These are phyloP conservation scores for Talaromyces stipitatus DNA, from an alignment of 495 filamentous ascomycete species.

Conservation along the genomic window DNA sequence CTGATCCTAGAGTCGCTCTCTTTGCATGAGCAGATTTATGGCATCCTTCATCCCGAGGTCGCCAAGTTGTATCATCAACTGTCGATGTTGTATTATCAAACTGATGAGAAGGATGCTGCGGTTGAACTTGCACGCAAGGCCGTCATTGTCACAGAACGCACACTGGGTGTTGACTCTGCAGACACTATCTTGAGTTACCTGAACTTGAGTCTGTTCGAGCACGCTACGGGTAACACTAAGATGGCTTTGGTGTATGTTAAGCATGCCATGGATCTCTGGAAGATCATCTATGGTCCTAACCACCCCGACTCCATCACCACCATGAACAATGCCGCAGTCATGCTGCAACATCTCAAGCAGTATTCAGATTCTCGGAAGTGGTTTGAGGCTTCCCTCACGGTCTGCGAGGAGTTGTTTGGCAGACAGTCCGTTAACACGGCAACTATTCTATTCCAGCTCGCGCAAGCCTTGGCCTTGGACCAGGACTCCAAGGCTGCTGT, in stretches of 20 bases:
- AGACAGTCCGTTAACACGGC: slow-evolving; percentile 83
- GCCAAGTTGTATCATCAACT: slow-evolving; percentile 90
- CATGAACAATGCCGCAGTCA: slow-evolving; percentile 97
- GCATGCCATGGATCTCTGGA: slow-evolving; percentile 93
- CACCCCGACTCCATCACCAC: slow-evolving; percentile 98
- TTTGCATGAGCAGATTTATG: slow-evolving; percentile 97
- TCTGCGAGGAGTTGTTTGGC: slow-evolving; percentile 84
- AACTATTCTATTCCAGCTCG: slow-evolving; percentile 94
- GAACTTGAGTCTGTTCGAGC: slow-evolving; percentile 92
- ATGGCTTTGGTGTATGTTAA: slow-evolving; percentile 76
- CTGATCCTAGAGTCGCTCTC: slow-evolving; percentile 91
- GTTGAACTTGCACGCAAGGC: slow-evolving; percentile 95
- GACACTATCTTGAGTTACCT: slow-evolving; percentile 93
- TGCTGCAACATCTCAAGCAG: slow-evolving; percentile 88
- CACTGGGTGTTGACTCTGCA: slow-evolving; percentile 83
- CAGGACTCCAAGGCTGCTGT: slow-evolving; percentile 87
- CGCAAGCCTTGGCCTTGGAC: slow-evolving; percentile 88
- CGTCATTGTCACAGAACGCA: slow-evolving; percentile 91
- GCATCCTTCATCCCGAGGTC: slow-evolving; percentile 93
- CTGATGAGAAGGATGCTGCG: slow-evolving; percentile 91
- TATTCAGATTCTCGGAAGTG: slow-evolving; percentile 89
- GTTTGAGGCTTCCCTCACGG: slow-evolving; percentile 86
- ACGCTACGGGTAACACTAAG: slow-evolving; percentile 81
- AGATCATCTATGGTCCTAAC: slow-evolving; percentile 85
- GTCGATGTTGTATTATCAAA: slow-evolving; percentile 89